Evolutionary conservation across 306 rosid species (phyloP).

Genomic region (Fragaria ananassa): DNA sequence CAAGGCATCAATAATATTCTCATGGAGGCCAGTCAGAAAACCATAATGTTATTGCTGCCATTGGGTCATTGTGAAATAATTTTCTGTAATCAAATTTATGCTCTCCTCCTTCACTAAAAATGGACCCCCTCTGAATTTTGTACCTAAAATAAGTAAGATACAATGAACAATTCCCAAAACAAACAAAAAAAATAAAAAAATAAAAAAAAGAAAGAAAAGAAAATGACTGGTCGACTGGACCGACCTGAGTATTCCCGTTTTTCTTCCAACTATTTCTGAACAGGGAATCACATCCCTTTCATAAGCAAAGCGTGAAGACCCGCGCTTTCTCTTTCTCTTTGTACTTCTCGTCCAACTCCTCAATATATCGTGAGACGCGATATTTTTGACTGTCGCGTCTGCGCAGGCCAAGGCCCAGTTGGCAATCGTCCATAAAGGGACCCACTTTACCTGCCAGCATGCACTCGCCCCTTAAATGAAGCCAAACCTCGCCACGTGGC

Average conservation of each 20-base stretch:
- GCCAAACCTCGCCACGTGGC: constrained; percentile 27
- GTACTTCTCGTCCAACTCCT: constrained; percentile 6
- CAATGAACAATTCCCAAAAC: not conserved
- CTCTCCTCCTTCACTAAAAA: not conserved
- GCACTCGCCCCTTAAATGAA: not conserved
- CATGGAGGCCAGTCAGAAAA: constrained; percentile 11
- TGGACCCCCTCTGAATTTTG: not conserved
- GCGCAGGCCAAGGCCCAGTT: constrained; percentile 26
- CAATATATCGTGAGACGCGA: not conserved
- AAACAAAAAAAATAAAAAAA: not conserved
- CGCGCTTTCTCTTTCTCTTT: not conserved
- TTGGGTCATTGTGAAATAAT: not conserved
- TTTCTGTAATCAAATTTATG: constrained; percentile 13
- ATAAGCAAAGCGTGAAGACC: constrained; percentile 15
- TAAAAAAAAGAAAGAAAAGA: not conserved
- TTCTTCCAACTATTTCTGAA: not conserved
- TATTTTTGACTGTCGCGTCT: constrained; percentile 8
- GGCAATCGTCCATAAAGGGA: constrained; percentile 27
- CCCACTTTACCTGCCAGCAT: constrained; percentile 50
- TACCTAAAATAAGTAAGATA: not conserved
- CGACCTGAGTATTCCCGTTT: not conserved
- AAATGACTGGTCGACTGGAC: not conserved
- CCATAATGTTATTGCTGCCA: not conserved
- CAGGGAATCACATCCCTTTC: constrained; percentile 14
- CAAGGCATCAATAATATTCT: constrained; percentile 14